Conservation (phyloP, 805 yeast species). For the Metschnikowia reukaufii region DNA sequence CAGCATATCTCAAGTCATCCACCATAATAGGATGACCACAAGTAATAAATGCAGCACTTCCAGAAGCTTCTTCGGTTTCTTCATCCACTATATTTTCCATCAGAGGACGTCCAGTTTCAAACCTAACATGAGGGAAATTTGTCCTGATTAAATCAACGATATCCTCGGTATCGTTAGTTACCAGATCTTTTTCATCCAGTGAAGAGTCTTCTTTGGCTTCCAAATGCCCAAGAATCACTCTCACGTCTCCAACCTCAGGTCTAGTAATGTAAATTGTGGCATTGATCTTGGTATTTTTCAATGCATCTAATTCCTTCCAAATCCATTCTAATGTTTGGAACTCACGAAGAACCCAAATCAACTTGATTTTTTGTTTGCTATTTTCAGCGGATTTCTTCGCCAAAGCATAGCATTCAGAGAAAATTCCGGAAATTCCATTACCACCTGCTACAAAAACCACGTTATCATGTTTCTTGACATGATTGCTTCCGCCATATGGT, state of each 20-base stretch:
- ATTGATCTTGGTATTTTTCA: conserved; percentile 12
- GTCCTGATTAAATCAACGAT: conserved; percentile 4
- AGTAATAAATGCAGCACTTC: conserved; percentile 40
- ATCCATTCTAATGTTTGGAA: conserved; percentile 16
- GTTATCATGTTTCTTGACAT: conserved; percentile 50
- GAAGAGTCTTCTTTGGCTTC: conserved; percentile 3
- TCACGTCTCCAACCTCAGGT: conserved; percentile 8
- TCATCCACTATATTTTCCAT: conserved; percentile 37
- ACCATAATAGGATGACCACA: conserved; percentile 38
- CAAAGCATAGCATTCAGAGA: conserved; percentile 39
- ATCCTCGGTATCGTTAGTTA: conserved; percentile 1
- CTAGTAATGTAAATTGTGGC: conserved; percentile 18
- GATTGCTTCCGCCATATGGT: conserved; percentile 62
- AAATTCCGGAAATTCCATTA: conserved; percentile 66
- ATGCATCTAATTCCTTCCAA: conserved; percentile 15
- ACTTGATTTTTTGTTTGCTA: conserved; percentile 12
- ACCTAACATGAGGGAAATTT: conserved; percentile 19
- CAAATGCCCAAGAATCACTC: conserved; percentile 7
- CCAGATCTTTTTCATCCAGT: neutral
- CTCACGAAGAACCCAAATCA: conserved; percentile 21
- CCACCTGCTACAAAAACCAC: conserved; percentile 71
- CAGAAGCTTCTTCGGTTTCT: conserved; percentile 37
- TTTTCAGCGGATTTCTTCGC: conserved; percentile 24
- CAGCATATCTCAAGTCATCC: conserved; percentile 28
- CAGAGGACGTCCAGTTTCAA: conserved; percentile 43